phyloP scores from a whole-genome alignment of 2,329 filamentous ascomycete species.

The Thielaviopsis ethacetica region DNA sequence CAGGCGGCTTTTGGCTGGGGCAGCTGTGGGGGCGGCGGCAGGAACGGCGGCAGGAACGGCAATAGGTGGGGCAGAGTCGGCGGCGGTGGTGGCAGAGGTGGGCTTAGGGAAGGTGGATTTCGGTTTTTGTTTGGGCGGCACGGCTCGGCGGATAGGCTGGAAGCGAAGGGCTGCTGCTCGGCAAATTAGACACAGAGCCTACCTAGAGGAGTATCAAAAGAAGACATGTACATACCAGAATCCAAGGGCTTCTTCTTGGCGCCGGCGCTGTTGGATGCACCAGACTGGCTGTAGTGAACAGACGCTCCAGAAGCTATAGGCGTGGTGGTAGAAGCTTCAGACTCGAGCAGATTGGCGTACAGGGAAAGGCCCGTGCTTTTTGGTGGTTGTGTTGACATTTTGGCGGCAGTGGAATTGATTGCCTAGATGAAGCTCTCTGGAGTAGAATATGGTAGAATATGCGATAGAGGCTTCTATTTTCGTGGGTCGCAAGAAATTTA shows the following conservation, averaged over 20 bases:
- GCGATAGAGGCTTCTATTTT: no score
- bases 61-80: conserved; percentile 17
- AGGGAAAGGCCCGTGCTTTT: conserved; percentile 45
- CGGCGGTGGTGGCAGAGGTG: conserved; percentile 18
- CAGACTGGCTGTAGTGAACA: conserved; percentile 48
- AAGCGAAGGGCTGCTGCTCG: conserved; percentile 53
- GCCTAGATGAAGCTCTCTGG: no score
- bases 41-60: conserved; percentile 22
- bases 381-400: conserved; percentile 14
- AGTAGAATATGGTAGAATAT: not conserved
- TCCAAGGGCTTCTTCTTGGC: conserved; percentile 44
- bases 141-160: conserved; percentile 66
- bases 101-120: conserved; percentile 43
- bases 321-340: conserved; percentile 32
- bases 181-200: not conserved
- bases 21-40: conserved; percentile 20
- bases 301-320: conserved; percentile 53
- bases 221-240: conserved; percentile 17
- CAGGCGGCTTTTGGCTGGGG: conserved; percentile 47
- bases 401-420: not conserved
- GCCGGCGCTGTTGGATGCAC: conserved; percentile 25
- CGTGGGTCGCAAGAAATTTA: not conserved
- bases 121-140: conserved; percentile 39
- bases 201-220: not conserved
- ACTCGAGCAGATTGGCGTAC: conserved; percentile 70